Evolutionary conservation across 2,329 filamentous ascomycete genomes (phyloP), one percentile per base, ranked within the genome.

Genomic region (Parascedosporium putredinis): DNA sequence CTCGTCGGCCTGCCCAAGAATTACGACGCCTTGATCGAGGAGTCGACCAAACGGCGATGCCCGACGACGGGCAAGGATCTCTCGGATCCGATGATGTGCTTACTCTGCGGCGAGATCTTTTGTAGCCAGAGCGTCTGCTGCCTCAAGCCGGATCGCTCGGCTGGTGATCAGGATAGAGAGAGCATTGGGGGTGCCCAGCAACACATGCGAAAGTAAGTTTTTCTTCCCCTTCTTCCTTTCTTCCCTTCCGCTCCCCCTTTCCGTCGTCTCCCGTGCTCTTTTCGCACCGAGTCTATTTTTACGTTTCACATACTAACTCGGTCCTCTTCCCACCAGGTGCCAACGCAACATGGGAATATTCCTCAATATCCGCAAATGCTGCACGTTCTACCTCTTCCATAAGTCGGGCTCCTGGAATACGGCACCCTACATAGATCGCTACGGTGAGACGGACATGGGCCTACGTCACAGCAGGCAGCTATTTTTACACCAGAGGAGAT

Each of bases 31-130:
- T 73, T 98, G 33, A 95, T 95, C 52, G 91, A 96, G 60, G 90
- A 95, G 66, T 88, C 88, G 23, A 91, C 93, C 57, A 83, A 82
- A 55, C 74, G 85, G 48, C 82, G 78, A 46, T 98, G 93, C 60
- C 89, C 89, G 0, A 94, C 83, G 2, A 95, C 88, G 1, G 89
- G 89, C 55, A 94, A 93, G 63, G 91, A 96, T 57, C 71, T 98
- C 47, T 84, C 83, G 2, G 94, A 98, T 64, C 89, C 93, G 0
- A 87, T 86, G 55, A 79, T 98, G 33, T 98, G 93, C 61, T 76
- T 98, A 34, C 88, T 96, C 69, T 98, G 93, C 62, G 91, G 93
- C 29, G 89, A 90, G n/a, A 88, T 98, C 36, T 91, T 96, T 66
- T 98, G 93, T 67, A 88, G 86, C 8, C 93, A 98, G 70, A 88